Base-by-base conservation (phyloP, 2,329 filamentous ascomycete species). In the Penicillium hesseltinei region DNA sequence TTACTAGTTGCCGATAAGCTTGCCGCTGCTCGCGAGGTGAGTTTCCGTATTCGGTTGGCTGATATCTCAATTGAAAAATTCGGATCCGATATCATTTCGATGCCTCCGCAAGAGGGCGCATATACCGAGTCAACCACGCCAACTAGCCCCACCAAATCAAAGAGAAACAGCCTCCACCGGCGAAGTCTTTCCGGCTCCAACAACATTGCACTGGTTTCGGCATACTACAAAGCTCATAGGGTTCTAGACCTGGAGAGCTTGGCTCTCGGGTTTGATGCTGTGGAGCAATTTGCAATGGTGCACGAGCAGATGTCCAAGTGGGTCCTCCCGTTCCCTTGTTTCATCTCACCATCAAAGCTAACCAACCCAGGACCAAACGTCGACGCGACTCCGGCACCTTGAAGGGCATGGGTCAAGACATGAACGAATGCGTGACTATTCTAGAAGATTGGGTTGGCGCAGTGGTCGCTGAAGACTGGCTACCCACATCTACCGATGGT, bases 201-300 rank as follows among this genome's bases (percentile, higher is more conserved):
- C 56, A 66, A 73, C 42, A 57, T 67, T 54, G 60, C 63, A 31
- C 67, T 31, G 52, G 60, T 43, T 59, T 57, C 54, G 65, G 68
- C 69, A 64, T 65, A 62, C 29, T 67, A 66, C 51, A 80, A 87
- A 58, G 86, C 87, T 6, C 81, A 83, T 55, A 85, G 82, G 46
- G 87, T 86, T 73, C 83, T 83, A 61, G 88, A 91, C 63, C 78
- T 92, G 46, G 89, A 92, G 73, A 80, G 81, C 56, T 78, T 92
- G 29, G 82, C 88, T 44, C 80, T 81, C 50, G 84, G 82, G 4
- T 79, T 92, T 42, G 87, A 91, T 71, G 79, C 80, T 23, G 79
- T 92, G 63, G 88, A 92, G 72, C 85, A 83, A 2, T 84, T 89
- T 58, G 83, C 84, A 15, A 81, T 83, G 0, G 69, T 83, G 48